These are phyloP conservation scores for Helotiales sp. DNA, from an alignment of 2,329 filamentous ascomycete genomes.

Conservation along the genomic window DNA sequence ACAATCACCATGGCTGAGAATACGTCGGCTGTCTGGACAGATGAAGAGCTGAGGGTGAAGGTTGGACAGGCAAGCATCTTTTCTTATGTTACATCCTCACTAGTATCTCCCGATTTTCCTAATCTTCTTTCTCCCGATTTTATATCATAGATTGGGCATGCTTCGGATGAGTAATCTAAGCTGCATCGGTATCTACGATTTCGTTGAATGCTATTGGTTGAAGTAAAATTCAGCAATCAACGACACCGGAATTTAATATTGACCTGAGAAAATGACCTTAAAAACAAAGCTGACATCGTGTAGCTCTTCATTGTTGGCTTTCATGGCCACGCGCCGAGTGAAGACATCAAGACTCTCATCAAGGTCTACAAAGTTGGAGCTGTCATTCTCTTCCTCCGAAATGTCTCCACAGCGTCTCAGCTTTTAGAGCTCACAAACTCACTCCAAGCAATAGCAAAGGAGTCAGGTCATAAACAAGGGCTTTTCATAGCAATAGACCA, in stretches of 20 bases:
- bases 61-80: slow-evolving; percentile 28
- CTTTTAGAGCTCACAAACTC: slow-evolving; percentile 38
- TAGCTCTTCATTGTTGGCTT: slow-evolving; percentile 47
- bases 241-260: background rate
- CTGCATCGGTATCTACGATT: background rate
- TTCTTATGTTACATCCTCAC: background rate
- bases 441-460: slow-evolving; percentile 41
- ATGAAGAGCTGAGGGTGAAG: slow-evolving; percentile 27
- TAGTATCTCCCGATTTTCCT: background rate
- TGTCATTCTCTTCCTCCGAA: slow-evolving; percentile 43
- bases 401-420: slow-evolving; percentile 40
- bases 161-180: background rate
- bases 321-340: slow-evolving; percentile 39
- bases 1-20: background rate
- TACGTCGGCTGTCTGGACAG: slow-evolving; percentile 16
- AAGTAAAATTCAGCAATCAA: background rate
- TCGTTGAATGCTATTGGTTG: background rate
- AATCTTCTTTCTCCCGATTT: background rate
- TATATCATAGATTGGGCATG: background rate
- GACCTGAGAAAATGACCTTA: background rate
- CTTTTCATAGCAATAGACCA: slow-evolving; percentile 47
- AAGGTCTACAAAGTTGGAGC: slow-evolving; percentile 41
- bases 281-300: slow-evolving; percentile 3
- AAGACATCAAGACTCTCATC: slow-evolving; percentile 44
- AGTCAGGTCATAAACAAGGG: slow-evolving; percentile 40